Evolutionary conservation across 2,329 filamentous ascomycete genomes (phyloP), one percentile per base, ranked within the genome.

Genomic region (Harringtonia aguacate): DNA sequence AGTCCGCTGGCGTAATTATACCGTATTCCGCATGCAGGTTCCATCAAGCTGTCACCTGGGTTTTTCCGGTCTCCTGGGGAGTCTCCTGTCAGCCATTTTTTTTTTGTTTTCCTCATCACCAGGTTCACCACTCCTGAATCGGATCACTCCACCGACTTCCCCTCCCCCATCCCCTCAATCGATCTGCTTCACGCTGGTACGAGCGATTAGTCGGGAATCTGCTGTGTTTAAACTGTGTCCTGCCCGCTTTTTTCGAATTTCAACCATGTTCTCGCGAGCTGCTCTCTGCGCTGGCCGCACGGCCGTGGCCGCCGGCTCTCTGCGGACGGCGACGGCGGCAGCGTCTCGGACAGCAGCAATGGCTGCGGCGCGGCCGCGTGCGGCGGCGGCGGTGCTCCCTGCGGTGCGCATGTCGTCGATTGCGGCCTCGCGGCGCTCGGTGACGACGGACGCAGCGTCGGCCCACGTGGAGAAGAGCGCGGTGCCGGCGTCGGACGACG

Each of bases 401-500:
- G 34, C 34, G 3, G 17, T 21, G 33, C 33, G 22, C 10, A 12
- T 21, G 24, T 27, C 40, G 39, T 17, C 65, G 46, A 65, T 66
- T 51, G 61, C 66, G 51, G 62, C 38, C 4, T n/a, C n/a, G n/a
- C 70, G 79, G 62, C 79, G 90, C 63, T 78, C 78, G 56, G 92
- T 98, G 60, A 98, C 92, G 56, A 97, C 92, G 55, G 84, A 97
- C 69, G 92, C 92, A 53, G 92, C 92, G 55, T 90, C 85, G 58
- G 81, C 88, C 58, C 86, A 94, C 65, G 81, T 88, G 58, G 86
- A 90, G 65, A 86, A 85, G 73, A 75, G 72, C 60, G 73, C 79
- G 52, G 69, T 75, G 53, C 71, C 73, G 47, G 61, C 94, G 88
- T 85, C 89, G 66, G 89, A 95, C 66, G 87, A 95, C 61, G 85